These are phyloP conservation scores for Tricholoma sp. DNA, from an alignment of 768 basidiomycete species.

Conservation along the genomic window DNA sequence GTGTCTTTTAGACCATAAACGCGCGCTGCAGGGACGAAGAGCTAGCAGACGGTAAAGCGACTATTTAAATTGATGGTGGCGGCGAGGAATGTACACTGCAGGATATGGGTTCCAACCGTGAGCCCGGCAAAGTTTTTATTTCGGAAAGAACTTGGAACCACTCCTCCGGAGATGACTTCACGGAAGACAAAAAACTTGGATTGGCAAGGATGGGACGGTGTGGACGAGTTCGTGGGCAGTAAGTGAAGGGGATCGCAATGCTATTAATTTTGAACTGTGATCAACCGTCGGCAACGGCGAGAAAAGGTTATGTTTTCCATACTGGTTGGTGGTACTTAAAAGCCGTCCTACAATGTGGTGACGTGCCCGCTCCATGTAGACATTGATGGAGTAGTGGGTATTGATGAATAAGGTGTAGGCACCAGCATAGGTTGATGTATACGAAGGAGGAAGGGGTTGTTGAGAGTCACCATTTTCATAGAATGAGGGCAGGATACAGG, in stretches of 20 bases:
- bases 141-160: conserved; percentile 48
- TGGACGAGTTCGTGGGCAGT: conserved; percentile 50
- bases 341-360: conserved; percentile 33
- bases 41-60: conserved; percentile 26
- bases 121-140: conserved; percentile 32
- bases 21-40: conserved; percentile 54
- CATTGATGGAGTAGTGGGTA: conserved; percentile 40
- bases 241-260: conserved; percentile 43
- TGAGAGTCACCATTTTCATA: conserved; percentile 33
- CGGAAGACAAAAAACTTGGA: conserved; percentile 46
- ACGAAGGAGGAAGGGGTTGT: conserved; percentile 46
- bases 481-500: conserved; percentile 37
- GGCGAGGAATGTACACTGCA: conserved; percentile 41
- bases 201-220: conserved; percentile 45
- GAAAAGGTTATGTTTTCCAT: conserved; percentile 7
- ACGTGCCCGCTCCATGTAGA: conserved; percentile 35
- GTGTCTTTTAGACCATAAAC: conserved; percentile 49
- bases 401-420: conserved; percentile 34
- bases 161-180: conserved; percentile 63
- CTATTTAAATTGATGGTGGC: neutral
- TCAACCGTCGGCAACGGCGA: neutral
- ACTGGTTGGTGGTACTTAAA: conserved; percentile 45
- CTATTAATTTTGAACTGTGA: conserved; percentile 25
- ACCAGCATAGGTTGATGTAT: conserved; percentile 26
- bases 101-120: conserved; percentile 34